Evolutionary conservation across 352 stramenopile genomes (phyloP).

Genomic region (Pythium monospermum): DNA sequence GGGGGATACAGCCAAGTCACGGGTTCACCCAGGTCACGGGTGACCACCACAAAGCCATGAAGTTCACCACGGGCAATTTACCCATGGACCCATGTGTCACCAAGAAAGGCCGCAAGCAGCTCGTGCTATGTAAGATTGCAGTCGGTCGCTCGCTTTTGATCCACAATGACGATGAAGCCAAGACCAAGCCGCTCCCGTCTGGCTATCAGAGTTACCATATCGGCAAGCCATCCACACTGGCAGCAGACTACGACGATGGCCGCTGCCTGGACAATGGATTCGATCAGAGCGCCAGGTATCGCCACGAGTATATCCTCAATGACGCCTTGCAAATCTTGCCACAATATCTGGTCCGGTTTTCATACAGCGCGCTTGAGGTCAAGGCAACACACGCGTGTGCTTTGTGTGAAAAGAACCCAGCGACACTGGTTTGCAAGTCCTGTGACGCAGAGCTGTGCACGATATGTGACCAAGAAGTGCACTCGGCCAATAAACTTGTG

Average conservation of each 20-base stretch:
- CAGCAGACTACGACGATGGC: background rate
- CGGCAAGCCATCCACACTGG: too few relatives aligned
- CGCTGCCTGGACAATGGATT: background rate
- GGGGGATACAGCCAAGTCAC: too few relatives aligned
- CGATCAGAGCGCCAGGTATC: conserved; percentile 12
- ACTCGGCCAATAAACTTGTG: conserved; percentile 80
- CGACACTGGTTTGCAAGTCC: conserved; percentile 44
- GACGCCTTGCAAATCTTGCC: conserved; percentile 62
- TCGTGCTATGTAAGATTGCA: conserved; percentile 73
- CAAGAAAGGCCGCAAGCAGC: conserved; percentile 33
- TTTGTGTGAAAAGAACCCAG: conserved; percentile 55
- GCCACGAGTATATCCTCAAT: conserved; percentile 69
- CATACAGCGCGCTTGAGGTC: conserved; percentile 27
- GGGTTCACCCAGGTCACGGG: conserved; percentile 44
- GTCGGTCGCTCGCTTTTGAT: conserved; percentile 58
- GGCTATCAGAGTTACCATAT: conserved; percentile 79
- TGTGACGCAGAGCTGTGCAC: conserved; percentile 69
- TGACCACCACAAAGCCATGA: conserved; percentile 45
- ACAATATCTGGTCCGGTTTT: conserved; percentile 68
- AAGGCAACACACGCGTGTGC: conserved; percentile 34
- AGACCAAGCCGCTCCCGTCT: conserved; percentile 26
- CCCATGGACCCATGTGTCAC: conserved; percentile 21
- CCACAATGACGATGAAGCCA: conserved; percentile 37
- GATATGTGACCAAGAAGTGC: conserved; percentile 60
- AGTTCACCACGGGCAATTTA: conserved; percentile 62